Base-by-base conservation (phyloP, 1,284 basidiomycete genomes). In the Rhodotorula sp. region DNA sequence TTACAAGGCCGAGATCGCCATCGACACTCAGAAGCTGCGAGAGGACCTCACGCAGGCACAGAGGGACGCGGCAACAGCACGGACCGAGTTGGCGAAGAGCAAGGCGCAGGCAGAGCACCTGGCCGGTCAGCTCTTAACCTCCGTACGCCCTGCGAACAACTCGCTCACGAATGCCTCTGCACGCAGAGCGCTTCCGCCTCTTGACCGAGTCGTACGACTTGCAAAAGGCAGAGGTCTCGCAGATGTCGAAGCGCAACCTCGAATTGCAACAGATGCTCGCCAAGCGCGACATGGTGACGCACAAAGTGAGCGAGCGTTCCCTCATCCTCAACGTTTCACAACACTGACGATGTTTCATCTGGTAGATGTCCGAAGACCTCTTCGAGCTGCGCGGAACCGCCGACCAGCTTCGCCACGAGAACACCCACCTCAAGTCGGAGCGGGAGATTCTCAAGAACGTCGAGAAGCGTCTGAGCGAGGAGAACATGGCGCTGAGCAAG, bases 391-490 rank as follows among this genome's bases (percentile, higher is more conserved):
- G 85, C 67, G 82, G 83, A 46, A 83, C 84, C 20, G 80, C 88
- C 37, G 90, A 93, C 68, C 87, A 89, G 67, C 82, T 92, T 50
- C 87, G 91, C 10, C 92, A 90, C 74, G 93, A 96, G 77, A 86
- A 85, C 69, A 89, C 91, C 1, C 92, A 90, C 76, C 84, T 95
- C 44, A 86, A 89, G 40, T 92, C 92, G 0, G 94, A 97, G 84
- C 93, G 92, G 83, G 89, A 88, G 76, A 89, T 94, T 53, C 92
- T 89, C 89, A 90, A 91, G 91, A 87, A 86, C 71, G 85, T 89
- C 22, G 90, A 94, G 84, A 78, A 77, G 51, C 87, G 92, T 22
- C 83, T 97, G 26, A 85, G 90, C 11, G 88, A 92, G 60, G 94
- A 97, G 81, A 93, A 95, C 80, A 87, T 87, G 76, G 85, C 83